phyloP scores from a whole-genome alignment of 768 basidiomycete species.

The Termitomyces sp. region DNA sequence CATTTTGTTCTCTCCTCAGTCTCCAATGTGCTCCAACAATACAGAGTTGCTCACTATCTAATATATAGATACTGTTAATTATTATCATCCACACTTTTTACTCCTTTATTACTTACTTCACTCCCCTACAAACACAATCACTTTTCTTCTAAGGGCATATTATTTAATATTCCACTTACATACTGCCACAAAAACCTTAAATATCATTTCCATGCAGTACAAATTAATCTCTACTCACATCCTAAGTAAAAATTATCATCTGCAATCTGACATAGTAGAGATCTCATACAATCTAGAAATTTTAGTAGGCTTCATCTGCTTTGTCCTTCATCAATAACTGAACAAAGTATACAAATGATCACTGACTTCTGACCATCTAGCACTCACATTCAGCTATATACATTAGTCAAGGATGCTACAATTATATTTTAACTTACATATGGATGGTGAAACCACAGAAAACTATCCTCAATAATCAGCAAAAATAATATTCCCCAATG shows the following conservation, averaged over 20 bases:
- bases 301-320: not conserved
- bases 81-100: too few species aligned
- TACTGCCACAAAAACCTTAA: not conserved
- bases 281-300: not conserved
- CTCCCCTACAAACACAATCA: not conserved
- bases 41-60: too few species aligned
- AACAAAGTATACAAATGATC: not conserved
- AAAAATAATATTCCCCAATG: not conserved
- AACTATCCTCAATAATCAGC: too few species aligned
- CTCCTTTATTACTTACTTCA: not conserved
- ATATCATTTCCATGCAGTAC: too few species aligned
- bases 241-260: not conserved
- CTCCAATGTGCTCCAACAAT: too few species aligned
- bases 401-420: not conserved
- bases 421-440: not conserved
- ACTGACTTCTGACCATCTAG: not conserved
- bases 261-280: not conserved
- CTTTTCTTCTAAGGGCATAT: not conserved
- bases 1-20: not conserved
- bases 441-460: not conserved
- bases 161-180: not conserved
- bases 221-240: not conserved
- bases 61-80: too few species aligned
- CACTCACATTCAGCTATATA: not conserved
- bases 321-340: not conserved